These are phyloP conservation scores for Monosiga brevicollis DNA, from an alignment of 78 protist species.

Conservation along the genomic window DNA sequence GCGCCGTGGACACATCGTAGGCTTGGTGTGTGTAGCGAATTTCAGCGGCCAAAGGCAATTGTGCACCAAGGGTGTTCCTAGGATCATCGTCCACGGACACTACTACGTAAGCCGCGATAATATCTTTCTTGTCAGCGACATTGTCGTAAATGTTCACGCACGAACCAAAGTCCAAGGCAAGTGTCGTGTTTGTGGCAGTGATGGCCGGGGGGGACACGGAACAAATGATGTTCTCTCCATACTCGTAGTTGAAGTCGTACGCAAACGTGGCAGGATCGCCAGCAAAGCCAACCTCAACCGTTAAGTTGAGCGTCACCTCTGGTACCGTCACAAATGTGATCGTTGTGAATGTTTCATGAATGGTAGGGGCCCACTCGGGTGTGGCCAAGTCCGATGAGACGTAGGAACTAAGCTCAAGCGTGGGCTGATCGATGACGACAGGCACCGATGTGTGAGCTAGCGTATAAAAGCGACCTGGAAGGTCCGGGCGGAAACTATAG, in stretches of 20 bases:
- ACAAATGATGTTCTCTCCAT: neutral
- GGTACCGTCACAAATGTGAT: neutral
- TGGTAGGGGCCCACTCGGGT: neutral
- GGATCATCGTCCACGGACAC: too few species aligned
- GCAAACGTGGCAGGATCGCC: neutral
- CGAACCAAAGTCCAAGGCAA: neutral
- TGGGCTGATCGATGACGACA: neutral
- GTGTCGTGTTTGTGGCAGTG: neutral
- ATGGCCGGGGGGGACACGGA: neutral
- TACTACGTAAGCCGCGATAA: neutral
- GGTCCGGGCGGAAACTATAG: too few species aligned
- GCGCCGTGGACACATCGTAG: too few species aligned
- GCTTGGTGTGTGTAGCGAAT: too few species aligned
- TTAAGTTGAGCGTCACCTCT: neutral
- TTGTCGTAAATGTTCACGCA: neutral
- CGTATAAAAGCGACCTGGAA: neutral
- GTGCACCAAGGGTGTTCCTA: too few species aligned
- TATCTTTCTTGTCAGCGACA: neutral
- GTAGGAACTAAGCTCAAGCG: neutral
- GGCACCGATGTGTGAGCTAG: neutral
- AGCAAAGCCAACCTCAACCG: neutral
- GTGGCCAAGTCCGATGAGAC: neutral
- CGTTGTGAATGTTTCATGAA: neutral
- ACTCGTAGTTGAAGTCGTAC: neutral
- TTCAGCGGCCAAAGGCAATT: too few species aligned